Evolutionary conservation across 257 asterid genomes (phyloP).

Genomic region (Petunia axillaris): DNA sequence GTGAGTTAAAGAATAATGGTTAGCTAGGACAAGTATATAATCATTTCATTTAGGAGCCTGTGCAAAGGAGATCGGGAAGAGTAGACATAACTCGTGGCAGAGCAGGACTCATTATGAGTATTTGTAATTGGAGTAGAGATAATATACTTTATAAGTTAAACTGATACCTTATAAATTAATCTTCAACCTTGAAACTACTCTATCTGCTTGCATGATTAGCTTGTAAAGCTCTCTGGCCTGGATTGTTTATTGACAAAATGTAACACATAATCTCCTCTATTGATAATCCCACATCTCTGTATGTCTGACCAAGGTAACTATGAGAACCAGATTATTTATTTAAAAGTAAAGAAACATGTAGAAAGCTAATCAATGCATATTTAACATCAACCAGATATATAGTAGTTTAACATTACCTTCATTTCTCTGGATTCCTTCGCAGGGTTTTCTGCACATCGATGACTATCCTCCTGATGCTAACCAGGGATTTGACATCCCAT

Average conservation of each 20-base stretch:
- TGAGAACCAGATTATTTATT: background rate
- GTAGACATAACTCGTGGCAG: background rate
- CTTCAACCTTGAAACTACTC: background rate
- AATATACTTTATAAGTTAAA: background rate
- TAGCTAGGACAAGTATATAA: background rate
- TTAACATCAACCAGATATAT: background rate
- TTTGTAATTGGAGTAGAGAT: constrained; percentile 1
- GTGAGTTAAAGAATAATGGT: constrained; percentile 2
- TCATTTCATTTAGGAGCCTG: background rate
- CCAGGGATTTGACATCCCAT: constrained; percentile 98
- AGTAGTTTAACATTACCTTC: background rate
- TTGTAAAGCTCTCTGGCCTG: background rate
- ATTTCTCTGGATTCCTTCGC: constrained; percentile 30
- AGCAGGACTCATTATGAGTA: background rate
- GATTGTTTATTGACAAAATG: background rate
- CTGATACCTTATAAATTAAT: background rate
- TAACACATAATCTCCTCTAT: background rate
- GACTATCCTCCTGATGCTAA: constrained; percentile 99
- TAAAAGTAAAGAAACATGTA: constrained; percentile 3
- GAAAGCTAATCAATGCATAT: background rate
- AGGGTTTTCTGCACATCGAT: constrained; percentile 97
- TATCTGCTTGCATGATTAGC: background rate
- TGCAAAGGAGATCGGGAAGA: background rate
- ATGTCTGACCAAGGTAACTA: background rate
- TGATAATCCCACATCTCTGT: constrained; percentile 6